Evolutionary conservation across 805 yeast species (phyloP).

Genomic region (Candida dendrica): DNA sequence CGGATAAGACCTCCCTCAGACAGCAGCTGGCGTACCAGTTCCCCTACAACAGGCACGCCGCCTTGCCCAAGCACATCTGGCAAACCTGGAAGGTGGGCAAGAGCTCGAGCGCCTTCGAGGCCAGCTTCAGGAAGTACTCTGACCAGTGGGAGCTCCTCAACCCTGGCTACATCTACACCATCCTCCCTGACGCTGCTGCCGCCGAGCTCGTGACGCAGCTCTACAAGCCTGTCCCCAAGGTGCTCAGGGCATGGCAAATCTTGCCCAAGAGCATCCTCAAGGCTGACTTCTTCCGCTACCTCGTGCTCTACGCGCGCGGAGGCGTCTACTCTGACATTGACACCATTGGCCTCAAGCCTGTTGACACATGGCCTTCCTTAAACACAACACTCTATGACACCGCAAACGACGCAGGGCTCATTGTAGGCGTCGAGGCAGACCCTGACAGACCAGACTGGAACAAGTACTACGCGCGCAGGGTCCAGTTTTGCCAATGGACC

Average conservation of each 20-base stretch:
- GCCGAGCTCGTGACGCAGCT: conserved; percentile 46
- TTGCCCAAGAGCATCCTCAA: conserved; percentile 79
- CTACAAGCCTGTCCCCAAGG: conserved; percentile 68
- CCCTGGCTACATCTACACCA: conserved; percentile 60
- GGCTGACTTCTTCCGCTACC: conserved; percentile 91
- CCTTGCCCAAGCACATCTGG: conserved; percentile 80
- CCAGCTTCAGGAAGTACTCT: conserved; percentile 40
- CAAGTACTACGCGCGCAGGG: conserved; percentile 85
- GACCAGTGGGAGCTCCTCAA: conserved; percentile 59
- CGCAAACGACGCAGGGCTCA: conserved; percentile 53
- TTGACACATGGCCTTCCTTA: conserved; percentile 67
- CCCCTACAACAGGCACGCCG: conserved; percentile 62
- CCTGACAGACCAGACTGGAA: conserved; percentile 95
- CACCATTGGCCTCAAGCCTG: conserved; percentile 66
- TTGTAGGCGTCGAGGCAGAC: conserved; percentile 92
- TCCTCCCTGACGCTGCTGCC: conserved; percentile 66
- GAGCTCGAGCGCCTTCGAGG: conserved; percentile 50
- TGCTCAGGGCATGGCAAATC: conserved; percentile 62
- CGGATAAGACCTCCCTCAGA: conserved; percentile 23
- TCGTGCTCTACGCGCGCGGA: conserved; percentile 82
- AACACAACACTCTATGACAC: conserved; percentile 18
- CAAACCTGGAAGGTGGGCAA: conserved; percentile 84
- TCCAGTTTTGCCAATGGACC: conserved; percentile 97
- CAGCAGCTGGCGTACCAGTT: conserved; percentile 62
- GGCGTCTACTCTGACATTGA: conserved; percentile 93